Base-by-base conservation (phyloP, 2,329 filamentous ascomycete species). In the Aspergillus hiratsukae region DNA sequence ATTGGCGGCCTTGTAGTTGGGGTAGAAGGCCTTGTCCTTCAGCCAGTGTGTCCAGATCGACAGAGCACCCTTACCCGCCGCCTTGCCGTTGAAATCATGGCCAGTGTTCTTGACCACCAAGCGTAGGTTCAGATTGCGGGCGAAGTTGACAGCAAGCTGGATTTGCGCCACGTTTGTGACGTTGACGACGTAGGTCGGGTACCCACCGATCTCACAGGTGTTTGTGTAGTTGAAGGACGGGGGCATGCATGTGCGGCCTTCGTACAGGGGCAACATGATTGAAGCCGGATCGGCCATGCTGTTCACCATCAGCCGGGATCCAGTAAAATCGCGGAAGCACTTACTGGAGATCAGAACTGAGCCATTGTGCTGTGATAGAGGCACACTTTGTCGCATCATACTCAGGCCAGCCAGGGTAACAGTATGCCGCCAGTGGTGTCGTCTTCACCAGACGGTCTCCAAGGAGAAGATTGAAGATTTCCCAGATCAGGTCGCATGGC, bases 31-130 rank as follows among this genome's bases (percentile, higher is more conserved):
- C 4, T 76, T 71, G 2, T 72, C 64, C 54, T 80, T 80, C 35
- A 81, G 66, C 51, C 77, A 64, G 59, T 81, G 79, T 3, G 77
- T 81, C 80, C 79, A 82, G 54, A 81, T 69, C 46, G 74, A 76
- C 1, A 82, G 64, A 1, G 77, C 74, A 8, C 79, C 79, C 1
- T 73, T 72, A 35, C 79, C 79, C 3, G 73, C 72, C 0, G 77
- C 79, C 55, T 78, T 76, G 14, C 77, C 79, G 25, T 70, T 73
- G 57, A 77, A 81, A 59, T 78, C 76, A 58, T 80, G 77, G 3
- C 78, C 77, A 3, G 78, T 80, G 49, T 77, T 79, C 61, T 77
- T 78, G 28, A 75, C 66, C 3, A 68, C 67, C 21, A 74, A 55
- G 11, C 71, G 72, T 17, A 75, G 65, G n/a, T 64, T 64, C 2